Evolutionary conservation across 805 yeast species (phyloP).

Genomic region (Kodamaea sagamina): DNA sequence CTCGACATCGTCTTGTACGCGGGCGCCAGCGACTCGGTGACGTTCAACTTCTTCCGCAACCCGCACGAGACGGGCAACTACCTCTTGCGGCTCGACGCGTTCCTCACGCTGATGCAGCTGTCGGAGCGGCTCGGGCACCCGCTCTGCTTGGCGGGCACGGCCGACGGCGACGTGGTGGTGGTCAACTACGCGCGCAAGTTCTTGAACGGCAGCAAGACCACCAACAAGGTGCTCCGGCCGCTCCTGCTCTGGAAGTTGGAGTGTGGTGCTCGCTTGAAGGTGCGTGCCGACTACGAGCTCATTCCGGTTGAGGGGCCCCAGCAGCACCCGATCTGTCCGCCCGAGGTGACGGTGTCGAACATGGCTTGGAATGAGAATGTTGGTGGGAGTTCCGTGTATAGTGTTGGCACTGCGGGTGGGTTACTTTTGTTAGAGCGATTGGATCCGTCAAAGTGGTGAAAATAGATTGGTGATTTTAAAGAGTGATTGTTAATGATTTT

Average conservation of each 20-base stretch:
- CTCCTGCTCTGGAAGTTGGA: constrained; percentile 38
- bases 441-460: constrained; percentile 19
- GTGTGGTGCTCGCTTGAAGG: constrained; percentile 17
- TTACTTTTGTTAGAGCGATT: constrained; percentile 48
- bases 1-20: constrained; percentile 30
- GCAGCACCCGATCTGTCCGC: constrained; percentile 44
- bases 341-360: constrained; percentile 50
- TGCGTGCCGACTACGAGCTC: constrained; percentile 31
- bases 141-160: constrained; percentile 33
- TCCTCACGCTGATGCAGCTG: constrained; percentile 29
- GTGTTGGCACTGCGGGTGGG: constrained; percentile 55
- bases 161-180: constrained; percentile 39
- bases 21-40: constrained; percentile 30
- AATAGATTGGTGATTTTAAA: too few species aligned
- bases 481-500: too few species aligned
- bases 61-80: constrained; percentile 38
- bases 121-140: constrained; percentile 42
- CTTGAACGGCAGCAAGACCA: constrained; percentile 33
- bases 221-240: constrained; percentile 43
- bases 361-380: constrained; percentile 60
- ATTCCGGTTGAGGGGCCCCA: constrained; percentile 33
- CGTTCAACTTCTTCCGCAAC: constrained; percentile 31
- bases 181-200: constrained; percentile 42
- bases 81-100: constrained; percentile 33
- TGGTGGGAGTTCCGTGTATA: constrained; percentile 47